Conservation (phyloP, 2,329 filamentous ascomycete genomes). For the Neonectria magnoliae region DNA sequence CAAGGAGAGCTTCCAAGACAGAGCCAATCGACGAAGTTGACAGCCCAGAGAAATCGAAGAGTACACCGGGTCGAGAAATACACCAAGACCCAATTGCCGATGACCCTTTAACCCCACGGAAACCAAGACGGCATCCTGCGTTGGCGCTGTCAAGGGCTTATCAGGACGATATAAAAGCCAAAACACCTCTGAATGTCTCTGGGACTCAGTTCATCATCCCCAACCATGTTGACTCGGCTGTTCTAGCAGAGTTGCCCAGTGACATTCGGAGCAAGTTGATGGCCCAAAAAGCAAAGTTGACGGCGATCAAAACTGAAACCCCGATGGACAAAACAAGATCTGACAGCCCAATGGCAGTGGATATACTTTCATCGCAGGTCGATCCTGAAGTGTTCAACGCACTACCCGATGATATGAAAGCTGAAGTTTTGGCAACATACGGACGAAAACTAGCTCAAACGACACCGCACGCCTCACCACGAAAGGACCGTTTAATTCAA, state of each 20-base stretch:
- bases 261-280: slow-evolving; percentile 84
- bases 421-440: slow-evolving; percentile 83
- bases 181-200: slow-evolving; percentile 77
- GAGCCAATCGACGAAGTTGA: slow-evolving; percentile 64
- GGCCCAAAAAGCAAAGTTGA: slow-evolving; percentile 58
- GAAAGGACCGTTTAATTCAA: slow-evolving; percentile 64
- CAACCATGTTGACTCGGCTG: slow-evolving; percentile 80
- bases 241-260: slow-evolving; percentile 82
- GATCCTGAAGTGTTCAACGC: slow-evolving; percentile 86
- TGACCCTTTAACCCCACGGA: slow-evolving; percentile 63
- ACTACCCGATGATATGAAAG: slow-evolving; percentile 85
- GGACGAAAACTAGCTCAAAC: slow-evolving; percentile 49
- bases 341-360: slow-evolving; percentile 52
- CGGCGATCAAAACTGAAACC: slow-evolving; percentile 38
- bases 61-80: slow-evolving; percentile 43
- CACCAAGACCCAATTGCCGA: slow-evolving; percentile 65
- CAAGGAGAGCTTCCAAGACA: slow-evolving; percentile 52
- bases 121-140: slow-evolving; percentile 63
- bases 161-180: slow-evolving; percentile 64
- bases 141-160: slow-evolving; percentile 61
- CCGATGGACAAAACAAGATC: slow-evolving; percentile 48
- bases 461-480: slow-evolving; percentile 61
- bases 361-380: slow-evolving; percentile 76
- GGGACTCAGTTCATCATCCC: slow-evolving; percentile 95
- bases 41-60: slow-evolving; percentile 48